These are phyloP conservation scores for Microsporum ferrugineum DNA, from an alignment of 2,329 filamentous ascomycete species.

Conservation along the genomic window DNA sequence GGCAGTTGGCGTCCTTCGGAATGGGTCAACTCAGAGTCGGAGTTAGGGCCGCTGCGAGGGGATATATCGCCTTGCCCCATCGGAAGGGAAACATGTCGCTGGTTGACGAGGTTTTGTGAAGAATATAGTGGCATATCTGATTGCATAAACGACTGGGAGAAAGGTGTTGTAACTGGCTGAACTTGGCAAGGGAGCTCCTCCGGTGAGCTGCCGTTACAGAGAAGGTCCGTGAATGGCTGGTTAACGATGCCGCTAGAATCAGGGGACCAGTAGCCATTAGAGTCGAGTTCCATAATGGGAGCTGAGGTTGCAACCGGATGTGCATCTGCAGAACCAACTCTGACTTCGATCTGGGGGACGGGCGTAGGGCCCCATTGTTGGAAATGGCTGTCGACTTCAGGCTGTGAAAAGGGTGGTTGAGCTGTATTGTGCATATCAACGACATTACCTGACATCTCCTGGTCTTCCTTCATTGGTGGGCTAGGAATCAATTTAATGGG, in stretches of 20 bases:
- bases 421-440: not conserved
- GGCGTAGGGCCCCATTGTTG: not conserved
- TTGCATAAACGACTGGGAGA: not conserved
- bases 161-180: not conserved
- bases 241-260: not conserved
- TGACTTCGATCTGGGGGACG: not conserved
- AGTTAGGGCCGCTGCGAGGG: not conserved
- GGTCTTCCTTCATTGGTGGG: not conserved
- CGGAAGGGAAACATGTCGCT: not conserved
- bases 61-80: not conserved
- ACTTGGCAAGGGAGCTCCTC: not conserved
- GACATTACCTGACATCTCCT: not conserved
- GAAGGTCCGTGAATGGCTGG: not conserved
- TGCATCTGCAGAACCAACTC: not conserved
- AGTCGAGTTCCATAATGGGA: not conserved
- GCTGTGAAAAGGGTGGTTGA: not conserved
- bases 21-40: not conserved
- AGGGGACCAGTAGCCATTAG: not conserved
- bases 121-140: not conserved
- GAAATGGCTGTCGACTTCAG: not conserved
- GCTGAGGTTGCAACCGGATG: not conserved
- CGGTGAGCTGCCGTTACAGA: not conserved
- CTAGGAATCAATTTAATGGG: not conserved
- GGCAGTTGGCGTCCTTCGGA: conserved; percentile 17
- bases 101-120: not conserved